Base-by-base conservation (phyloP, 306 rosid genomes). In the Quillaja saponaria region DNA sequence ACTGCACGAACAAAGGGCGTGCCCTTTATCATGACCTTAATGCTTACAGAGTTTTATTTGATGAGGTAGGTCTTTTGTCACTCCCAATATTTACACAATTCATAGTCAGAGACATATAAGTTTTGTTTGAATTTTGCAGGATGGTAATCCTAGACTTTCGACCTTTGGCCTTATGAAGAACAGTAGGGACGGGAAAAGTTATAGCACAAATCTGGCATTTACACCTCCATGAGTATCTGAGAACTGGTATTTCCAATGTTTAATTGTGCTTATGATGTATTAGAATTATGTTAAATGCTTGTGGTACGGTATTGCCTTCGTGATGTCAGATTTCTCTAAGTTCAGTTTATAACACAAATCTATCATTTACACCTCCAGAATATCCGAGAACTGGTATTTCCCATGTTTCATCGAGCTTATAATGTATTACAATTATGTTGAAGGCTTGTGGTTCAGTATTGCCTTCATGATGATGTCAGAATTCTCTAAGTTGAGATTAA, bases 301-400 rank as follows among this genome's bases (percentile, higher is more conserved):
- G 44, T 56, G 47, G 34, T 68, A 38, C 42, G 18, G 3, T 25
- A 25, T 25, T 25, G 31, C 31, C 31, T 59, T 42, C 31, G 58
- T 31, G 0, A 5, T 31, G 38, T 9, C 44, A 33, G 34, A 45
- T 49, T 60, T 25, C 2, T 25, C 31, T n/a, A n/a, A n/a, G n/a
- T n/a, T n/a, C n/a, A n/a, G n/a, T n/a, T 73, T 87, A 84, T 57
- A 85, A 89, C 68, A 87, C 95, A 60, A 87, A 87, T 78, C 71
- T 85, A 75, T 92, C 96, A 19, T 88, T 88, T 76, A 88, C 96
- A 56, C 96, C 96, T 54, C 96, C 96, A 13, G 96, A 88, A 61
- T 88, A 88, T 78, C 80, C 85, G 48, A 79, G 96, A 85, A 88
- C 88, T 19, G 96, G 96, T 85, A 82, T 12, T 61, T 59, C 60